phyloP scores from a whole-genome alignment of 2,329 filamentous ascomycete genomes.

The Colletotrichum shisoi region DNA sequence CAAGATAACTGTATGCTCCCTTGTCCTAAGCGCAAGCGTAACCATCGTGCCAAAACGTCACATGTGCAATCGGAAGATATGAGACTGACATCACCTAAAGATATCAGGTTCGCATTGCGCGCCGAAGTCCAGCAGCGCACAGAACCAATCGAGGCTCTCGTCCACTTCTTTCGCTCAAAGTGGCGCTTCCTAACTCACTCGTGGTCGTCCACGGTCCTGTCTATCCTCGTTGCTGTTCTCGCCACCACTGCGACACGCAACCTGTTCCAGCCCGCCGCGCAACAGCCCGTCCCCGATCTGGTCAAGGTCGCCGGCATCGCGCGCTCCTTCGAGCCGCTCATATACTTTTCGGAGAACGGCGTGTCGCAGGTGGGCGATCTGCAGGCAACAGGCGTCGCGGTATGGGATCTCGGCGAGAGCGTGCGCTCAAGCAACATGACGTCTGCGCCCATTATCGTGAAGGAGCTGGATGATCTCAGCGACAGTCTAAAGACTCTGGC shows the following conservation, averaged over 20 bases:
- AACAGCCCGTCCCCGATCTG: constrained; percentile 78
- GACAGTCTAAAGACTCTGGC: constrained; percentile 86
- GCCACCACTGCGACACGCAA: constrained; percentile 71
- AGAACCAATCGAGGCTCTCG: constrained; percentile 79
- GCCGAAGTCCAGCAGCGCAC: constrained; percentile 88
- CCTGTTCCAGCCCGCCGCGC: constrained; percentile 72
- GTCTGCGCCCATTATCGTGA: constrained; percentile 83
- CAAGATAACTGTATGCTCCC: constrained; percentile 60
- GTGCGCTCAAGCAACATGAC: constrained; percentile 91
- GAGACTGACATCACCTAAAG: constrained; percentile 55
- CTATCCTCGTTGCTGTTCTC: constrained; percentile 68
- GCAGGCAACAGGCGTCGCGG: constrained; percentile 89
- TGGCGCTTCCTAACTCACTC: constrained; percentile 71
- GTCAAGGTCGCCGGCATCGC: constrained; percentile 90
- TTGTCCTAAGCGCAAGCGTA: constrained; percentile 36
- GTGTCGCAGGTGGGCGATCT: constrained; percentile 85
- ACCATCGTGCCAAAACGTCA: constrained; percentile 27
- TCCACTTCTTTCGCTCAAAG: constrained; percentile 68
- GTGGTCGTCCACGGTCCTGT: constrained; percentile 71
- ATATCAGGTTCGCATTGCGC: constrained; percentile 86
- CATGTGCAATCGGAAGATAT: constrained; percentile 7
- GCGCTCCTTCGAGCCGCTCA: constrained; percentile 90
- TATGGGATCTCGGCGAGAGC: constrained; percentile 93
- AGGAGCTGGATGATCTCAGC: constrained; percentile 83
- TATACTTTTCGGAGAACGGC: constrained; percentile 92